A percentile compares a stretch with the other conserved stretches of the same genome.
These are phyloP conservation scores for Xenosphaeropsis pyriputrescens DNA, from an alignment of 2,329 filamentous ascomycete species.

Conservation along the genomic window DNA sequence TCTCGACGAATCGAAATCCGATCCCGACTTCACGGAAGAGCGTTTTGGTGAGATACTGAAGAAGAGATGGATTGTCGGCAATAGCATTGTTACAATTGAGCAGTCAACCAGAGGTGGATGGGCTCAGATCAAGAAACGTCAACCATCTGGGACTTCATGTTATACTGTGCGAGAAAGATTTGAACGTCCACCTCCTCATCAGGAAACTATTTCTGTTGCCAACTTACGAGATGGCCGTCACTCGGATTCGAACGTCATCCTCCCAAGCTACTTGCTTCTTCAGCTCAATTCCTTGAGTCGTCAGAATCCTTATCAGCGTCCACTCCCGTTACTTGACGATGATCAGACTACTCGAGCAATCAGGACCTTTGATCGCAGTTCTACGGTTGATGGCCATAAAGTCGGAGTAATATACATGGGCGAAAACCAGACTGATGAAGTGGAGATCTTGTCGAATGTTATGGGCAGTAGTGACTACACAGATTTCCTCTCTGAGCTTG, in stretches of 20 bases:
- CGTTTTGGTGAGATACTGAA: conserved; percentile 51
- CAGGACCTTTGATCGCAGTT: conserved; percentile 68
- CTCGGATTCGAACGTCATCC: conserved; percentile 39
- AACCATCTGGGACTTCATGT: conserved; percentile 51
- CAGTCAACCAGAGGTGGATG: conserved; percentile 52
- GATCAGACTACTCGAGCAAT: conserved; percentile 46
- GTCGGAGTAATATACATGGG: conserved; percentile 90
- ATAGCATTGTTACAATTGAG: conserved; percentile 61
- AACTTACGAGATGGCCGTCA: conserved; percentile 33
- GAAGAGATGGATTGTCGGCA: conserved; percentile 58
- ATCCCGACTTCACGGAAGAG: conserved; percentile 48
- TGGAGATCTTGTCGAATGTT: conserved; percentile 75
- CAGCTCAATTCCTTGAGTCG: conserved; percentile 51
- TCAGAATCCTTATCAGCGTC: conserved; percentile 43
- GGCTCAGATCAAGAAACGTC: conserved; percentile 56
- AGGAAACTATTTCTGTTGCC: conserved; percentile 31
- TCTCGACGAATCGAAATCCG: conserved; percentile 58
- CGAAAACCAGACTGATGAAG: conserved; percentile 68
- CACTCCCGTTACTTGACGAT: conserved; percentile 60
- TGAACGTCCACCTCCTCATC: conserved; percentile 39
- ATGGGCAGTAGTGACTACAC: conserved; percentile 80
- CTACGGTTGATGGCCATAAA: conserved; percentile 89
- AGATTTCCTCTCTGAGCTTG: conserved; percentile 68
- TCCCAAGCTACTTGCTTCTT: conserved; percentile 62
- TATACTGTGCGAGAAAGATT: conserved; percentile 40